Conservation (phyloP, 805 yeast genomes). For the Lipomyces sp. region DNA sequence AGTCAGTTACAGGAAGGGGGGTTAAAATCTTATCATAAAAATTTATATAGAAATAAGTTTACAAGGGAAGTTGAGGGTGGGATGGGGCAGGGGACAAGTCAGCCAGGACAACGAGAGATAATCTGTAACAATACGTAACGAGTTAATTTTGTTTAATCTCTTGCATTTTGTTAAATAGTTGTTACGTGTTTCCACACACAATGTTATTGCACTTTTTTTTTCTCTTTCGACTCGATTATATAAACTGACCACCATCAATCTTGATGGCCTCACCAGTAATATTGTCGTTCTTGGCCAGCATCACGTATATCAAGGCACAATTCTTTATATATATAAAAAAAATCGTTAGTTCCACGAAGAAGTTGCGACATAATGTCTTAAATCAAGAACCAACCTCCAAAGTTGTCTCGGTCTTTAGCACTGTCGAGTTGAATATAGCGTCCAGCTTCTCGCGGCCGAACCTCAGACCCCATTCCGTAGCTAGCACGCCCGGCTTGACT, state of each 20-base stretch:
- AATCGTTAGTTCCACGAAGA: neutral
- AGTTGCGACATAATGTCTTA: no score
- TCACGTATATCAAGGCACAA: conserved; percentile 40
- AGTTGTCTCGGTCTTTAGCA: conserved; percentile 18
- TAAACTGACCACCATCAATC: conserved; percentile 49
- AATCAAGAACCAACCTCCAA: conserved; percentile 22
- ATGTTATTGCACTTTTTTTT: neutral
- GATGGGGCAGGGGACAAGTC: neutral
- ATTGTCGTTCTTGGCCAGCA: conserved; percentile 40
- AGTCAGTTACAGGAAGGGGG: conserved; percentile 64
- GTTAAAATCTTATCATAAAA: conserved; percentile 7
- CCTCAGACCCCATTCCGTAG: conserved; percentile 42
- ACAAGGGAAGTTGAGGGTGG: neutral
- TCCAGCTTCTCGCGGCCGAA: conserved; percentile 41
- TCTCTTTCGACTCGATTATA: conserved; percentile 1
- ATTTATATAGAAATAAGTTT: neutral
- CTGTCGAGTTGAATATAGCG: conserved; percentile 17
- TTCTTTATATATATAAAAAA: conserved; percentile 29
- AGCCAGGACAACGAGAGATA: no score
- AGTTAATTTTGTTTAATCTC: neutral
- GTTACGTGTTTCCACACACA: neutral
- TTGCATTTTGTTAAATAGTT: neutral
- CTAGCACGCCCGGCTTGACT: conserved; percentile 38
- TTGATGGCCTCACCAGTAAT: conserved; percentile 44
- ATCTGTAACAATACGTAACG: neutral